A percentile compares a stretch with the other conserved stretches of the same genome.
Conservation (phyloP, 208 protist species). For the Wallacemonas collosoma region DNA sequence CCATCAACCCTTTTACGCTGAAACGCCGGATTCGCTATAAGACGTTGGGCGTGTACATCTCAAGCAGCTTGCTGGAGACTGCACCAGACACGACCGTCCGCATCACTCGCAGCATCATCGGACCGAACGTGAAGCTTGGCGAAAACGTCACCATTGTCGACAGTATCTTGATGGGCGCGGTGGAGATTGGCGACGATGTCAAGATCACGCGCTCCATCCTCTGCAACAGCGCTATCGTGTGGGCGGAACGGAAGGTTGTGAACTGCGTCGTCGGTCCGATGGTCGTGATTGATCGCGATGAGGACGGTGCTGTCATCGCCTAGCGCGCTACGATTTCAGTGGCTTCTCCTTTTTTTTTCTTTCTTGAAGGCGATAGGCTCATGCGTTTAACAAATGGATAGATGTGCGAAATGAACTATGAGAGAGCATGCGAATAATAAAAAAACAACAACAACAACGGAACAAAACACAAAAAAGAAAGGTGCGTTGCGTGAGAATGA, state of each 20-base stretch:
- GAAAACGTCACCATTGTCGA: conserved; percentile 61
- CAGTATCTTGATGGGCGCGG: conserved; percentile 72
- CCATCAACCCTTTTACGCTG: conserved; percentile 60
- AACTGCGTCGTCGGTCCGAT: conserved; percentile 59
- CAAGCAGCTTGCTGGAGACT: conserved; percentile 67
- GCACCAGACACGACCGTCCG: conserved; percentile 49
- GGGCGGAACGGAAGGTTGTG: conserved; percentile 31
- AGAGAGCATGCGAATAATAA: neutral
- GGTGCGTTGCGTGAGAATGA: no score
- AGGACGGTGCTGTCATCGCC: conserved; percentile 46
- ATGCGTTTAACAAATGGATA: no score
- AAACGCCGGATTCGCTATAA: conserved; percentile 30
- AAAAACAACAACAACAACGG: neutral
- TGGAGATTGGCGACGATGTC: conserved; percentile 62
- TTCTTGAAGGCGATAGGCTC: no score
- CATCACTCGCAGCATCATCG: conserved; percentile 80
- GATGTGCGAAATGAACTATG: no score
- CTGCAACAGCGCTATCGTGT: conserved; percentile 61
- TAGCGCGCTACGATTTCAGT: neutral
- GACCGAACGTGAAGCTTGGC: conserved; percentile 66
- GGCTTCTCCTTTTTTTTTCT: conserved; percentile 18
- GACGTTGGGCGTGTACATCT: conserved; percentile 42
- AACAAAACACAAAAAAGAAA: neutral
- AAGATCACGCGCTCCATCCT: conserved; percentile 58
- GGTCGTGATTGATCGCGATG: conserved; percentile 42